Base-by-base conservation (phyloP, 2,329 filamentous ascomycete species). In the Annulohypoxylon truncatum region DNA sequence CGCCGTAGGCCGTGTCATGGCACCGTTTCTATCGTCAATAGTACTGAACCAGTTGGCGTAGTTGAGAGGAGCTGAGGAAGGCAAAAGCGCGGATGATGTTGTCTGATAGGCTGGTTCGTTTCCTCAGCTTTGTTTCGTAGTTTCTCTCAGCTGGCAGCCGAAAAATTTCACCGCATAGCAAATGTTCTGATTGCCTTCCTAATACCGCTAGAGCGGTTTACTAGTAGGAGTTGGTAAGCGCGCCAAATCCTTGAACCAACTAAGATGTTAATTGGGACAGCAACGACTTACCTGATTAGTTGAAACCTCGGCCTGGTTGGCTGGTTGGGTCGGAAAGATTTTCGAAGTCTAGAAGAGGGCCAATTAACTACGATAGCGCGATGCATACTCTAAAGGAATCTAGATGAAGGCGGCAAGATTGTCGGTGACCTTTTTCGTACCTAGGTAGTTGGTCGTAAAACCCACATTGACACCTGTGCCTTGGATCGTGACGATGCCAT, bases 171-270 rank as follows among this genome's bases (percentile, higher is more conserved):
- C 50, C 35, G 60, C 24, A 29, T 52, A 59, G 59, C 28, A 12
- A 56, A 40, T 22, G 26, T 33, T 54, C 22, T 31, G 46, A 35
- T 66, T 52, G 68, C 67, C 67, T 71, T 67, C 64, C 67, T 64
- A 67, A 68, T 66, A 64, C 61, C 55, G 61, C 66, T 70, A 70
- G 57, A 64, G 35, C 59, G 56, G 42, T 61, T 60, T 55, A n/a
- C n/a, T n/a, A n/a, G n/a, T n/a, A 52, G 57, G 40, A 52, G 52
- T 64, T 48, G 54, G 60, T 65, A 68, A 67, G 64, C 69, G 63
- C 63, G 50, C 56, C 50, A 62, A 54, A 59, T 69, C 61, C 57
- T 66, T 55, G 54, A 68, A 51, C 67, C 60, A 53, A 51, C 58
- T 31, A 56, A 57, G 40, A 51, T 26, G 46, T 55, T 50, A 18